Evolutionary conservation across 108 stramenopile genomes (phyloP), one percentile per base, ranked within the genome.

Genomic region (Nitzschia sp.): DNA sequence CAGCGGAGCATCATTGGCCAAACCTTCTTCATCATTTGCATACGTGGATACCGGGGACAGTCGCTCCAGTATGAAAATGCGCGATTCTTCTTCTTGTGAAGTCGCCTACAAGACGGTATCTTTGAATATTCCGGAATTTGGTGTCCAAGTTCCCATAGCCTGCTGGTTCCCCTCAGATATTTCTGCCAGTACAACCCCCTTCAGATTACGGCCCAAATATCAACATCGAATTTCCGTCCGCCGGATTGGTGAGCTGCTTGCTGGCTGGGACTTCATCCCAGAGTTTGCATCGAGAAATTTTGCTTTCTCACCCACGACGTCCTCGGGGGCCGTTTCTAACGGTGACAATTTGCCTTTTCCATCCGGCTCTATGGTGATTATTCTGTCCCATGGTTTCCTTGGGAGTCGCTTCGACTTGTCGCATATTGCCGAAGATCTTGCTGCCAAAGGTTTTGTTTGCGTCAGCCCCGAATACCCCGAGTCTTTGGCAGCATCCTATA

Each of bases 361-460:
- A 23, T 45, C 76, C 2, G 60, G 25, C 22, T 35, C 56, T 8
- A 72, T 63, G 3, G 85, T 91, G 16, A 78, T 91, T 9, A 25
- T 91, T 15, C 69, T 91, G 27, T 83, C 87, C 11, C 85, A 86
- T 60, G 81, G 81, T 0, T 85, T 61, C 38, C 64, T 91, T 17
- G 87, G 90, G 6, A 82, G 80, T 36, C 80, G 90, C 11, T 91
- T 87, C 54, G 87, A 91, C 73, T 58, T 91, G 3, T 83, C 80
- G 16, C 85, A 86, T 44, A 74, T 87, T 36, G 90, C 81, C 0
- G 85, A 91, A 88, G 66, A 58, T 22, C 59, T 91, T 52, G 87
- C 87, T n/a, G 28, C 63, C 11, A 38, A 72, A 59, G 87, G 90
- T 9, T 91, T 91, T 67, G 48, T 85, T 1, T 84, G 81, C 26